phyloP scores from a whole-genome alignment of 116 monocot species.

The Papilionanthe hybrid region DNA sequence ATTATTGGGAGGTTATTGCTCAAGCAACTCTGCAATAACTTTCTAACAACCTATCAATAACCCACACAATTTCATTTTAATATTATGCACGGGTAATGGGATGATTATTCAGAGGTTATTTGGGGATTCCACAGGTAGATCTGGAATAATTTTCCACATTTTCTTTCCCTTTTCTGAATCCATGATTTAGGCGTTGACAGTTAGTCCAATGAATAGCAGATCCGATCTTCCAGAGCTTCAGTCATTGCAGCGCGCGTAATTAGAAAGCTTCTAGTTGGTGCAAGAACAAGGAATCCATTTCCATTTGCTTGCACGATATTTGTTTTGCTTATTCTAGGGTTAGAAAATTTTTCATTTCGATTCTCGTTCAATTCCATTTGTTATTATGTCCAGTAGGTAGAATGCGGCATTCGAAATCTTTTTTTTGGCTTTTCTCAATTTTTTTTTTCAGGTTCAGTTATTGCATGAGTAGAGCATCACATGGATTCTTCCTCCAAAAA shows the following conservation, averaged over 20 bases:
- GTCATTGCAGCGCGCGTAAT: no score
- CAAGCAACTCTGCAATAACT: no score
- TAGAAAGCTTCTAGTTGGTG: no score
- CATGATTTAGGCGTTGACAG: background rate
- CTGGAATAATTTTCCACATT: no score
- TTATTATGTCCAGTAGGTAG: background rate
- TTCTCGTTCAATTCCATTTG: background rate
- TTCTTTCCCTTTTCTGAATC: background rate
- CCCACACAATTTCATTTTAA: no score
- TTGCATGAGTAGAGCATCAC: background rate
- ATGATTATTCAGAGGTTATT: no score
- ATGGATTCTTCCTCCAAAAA: background rate
- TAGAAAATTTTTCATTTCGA: background rate
- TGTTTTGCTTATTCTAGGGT: background rate
- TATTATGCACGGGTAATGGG: no score
- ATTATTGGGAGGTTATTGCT: no score
- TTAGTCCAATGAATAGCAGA: background rate
- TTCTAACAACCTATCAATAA: no score
- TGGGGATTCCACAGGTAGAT: no score
- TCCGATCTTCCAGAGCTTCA: background rate
- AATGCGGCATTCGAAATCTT: background rate
- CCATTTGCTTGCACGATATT: background rate
- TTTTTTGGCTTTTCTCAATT: background rate
- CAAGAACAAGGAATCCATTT: background rate
- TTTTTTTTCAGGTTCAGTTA: background rate